These are phyloP conservation scores for Carex arenaria DNA, from an alignment of 202 grass and related monocot species.

Conservation along the genomic window DNA sequence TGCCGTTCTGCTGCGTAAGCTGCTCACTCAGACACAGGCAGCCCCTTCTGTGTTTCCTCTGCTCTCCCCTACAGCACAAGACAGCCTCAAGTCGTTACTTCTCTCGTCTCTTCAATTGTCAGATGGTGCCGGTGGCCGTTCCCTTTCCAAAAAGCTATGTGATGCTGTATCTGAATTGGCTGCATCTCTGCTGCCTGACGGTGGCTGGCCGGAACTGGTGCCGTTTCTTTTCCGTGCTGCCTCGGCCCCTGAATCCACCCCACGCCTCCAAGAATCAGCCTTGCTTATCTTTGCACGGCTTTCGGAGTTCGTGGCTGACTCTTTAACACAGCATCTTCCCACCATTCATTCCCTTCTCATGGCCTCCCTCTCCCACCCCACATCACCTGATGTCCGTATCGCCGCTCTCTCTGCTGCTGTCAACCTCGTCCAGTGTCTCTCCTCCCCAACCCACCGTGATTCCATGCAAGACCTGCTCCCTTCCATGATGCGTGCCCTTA, in stretches of 20 bases:
- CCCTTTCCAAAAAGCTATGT: constrained; percentile 86
- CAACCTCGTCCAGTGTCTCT: constrained; percentile 76
- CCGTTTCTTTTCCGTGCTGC: constrained; percentile 82
- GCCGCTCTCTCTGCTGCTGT: constrained; percentile 60
- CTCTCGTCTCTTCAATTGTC: constrained; percentile 48
- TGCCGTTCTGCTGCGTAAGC: constrained; percentile 25
- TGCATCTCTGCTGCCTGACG: constrained; percentile 58
- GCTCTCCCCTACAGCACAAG: constrained; percentile 51
- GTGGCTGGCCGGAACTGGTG: constrained; percentile 68
- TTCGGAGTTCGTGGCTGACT: constrained; percentile 68
- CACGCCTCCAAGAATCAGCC: constrained; percentile 74
- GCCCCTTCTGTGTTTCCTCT: constrained; percentile 52
- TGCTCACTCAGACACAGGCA: constrained; percentile 4
- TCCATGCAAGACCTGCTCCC: constrained; percentile 90
- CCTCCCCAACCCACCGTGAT: constrained; percentile 59
- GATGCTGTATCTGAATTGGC: constrained; percentile 83
- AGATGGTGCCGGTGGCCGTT: constrained; percentile 30
- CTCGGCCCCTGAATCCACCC: constrained; percentile 38
- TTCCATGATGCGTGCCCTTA: constrained; percentile 90
- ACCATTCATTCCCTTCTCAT: constrained; percentile 81
- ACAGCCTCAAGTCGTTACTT: constrained; percentile 54
- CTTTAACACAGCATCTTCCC: constrained; percentile 60
- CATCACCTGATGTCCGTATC: constrained; percentile 80
- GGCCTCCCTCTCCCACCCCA: constrained; percentile 51
- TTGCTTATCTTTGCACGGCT: constrained; percentile 78